A percentile compares a stretch with the other conserved stretches of the same genome.
Conservation (phyloP, 2,329 filamentous ascomycete species). For the Pseudogymnoascus sp. region DNA sequence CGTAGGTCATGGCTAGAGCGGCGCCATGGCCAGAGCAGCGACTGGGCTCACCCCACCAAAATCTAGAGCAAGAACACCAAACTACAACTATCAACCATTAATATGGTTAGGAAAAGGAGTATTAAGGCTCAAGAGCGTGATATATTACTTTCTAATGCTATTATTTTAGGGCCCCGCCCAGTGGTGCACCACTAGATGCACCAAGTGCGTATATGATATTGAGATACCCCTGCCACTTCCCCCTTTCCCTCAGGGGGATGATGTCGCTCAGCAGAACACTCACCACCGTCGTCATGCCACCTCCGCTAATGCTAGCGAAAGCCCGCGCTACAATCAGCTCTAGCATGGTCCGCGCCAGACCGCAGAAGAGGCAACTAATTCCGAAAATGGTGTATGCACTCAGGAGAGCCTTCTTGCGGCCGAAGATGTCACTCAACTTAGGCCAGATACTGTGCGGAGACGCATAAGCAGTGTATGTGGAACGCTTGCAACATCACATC, state of each 20-base stretch:
- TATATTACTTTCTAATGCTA: too few species aligned
- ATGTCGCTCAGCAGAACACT: constrained; percentile 65
- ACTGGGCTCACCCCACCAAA: too few species aligned
- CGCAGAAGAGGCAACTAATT: constrained; percentile 55
- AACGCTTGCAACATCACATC: too few species aligned
- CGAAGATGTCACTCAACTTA: constrained; percentile 65
- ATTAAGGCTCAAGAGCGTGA: too few species aligned
- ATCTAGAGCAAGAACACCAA: too few species aligned
- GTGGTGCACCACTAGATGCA: constrained; percentile 58
- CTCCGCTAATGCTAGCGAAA: constrained; percentile 54
- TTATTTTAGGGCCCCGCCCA: too few species aligned
- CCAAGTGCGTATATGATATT: constrained; percentile 66
- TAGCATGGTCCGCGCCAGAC: constrained; percentile 53
- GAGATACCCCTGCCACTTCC: constrained; percentile 64
- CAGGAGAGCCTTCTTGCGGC: constrained; percentile 57
- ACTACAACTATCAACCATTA: too few species aligned
- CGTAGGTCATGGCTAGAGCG: too few species aligned
- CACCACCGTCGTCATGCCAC: constrained; percentile 63
- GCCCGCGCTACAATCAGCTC: constrained; percentile 57
- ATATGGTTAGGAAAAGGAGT: too few species aligned
- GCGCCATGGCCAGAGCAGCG: too few species aligned
- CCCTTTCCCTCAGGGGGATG: constrained; percentile 59
- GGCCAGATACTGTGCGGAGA: too few species aligned
- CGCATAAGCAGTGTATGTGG: too few species aligned
- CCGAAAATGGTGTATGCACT: constrained; percentile 58